Percentiles rank a stretch among this genome's conserved stretches.
These are phyloP conservation scores for Luzula sylvatica DNA, from an alignment of 176 grass and related monocot species.

Conservation along the genomic window DNA sequence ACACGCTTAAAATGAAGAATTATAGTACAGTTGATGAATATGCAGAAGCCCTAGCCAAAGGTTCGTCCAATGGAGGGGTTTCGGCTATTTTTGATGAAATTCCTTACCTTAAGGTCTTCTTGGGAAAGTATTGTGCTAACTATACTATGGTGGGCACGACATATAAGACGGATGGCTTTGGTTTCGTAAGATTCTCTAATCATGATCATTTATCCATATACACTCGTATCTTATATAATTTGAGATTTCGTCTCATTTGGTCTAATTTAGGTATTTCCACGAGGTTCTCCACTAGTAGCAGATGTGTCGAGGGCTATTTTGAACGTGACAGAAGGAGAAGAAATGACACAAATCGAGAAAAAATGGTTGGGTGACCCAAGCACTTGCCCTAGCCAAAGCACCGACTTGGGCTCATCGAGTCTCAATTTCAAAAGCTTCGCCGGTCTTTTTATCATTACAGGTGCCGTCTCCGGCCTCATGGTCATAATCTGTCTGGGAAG, in stretches of 20 bases:
- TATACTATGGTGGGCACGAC: constrained; percentile 33
- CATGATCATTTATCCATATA: neutral
- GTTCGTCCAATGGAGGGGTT: constrained; percentile 33
- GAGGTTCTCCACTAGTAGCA: constrained; percentile 30
- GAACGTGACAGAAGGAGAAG: constrained; percentile 27
- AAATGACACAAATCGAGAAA: constrained; percentile 12
- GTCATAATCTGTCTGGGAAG: constrained; percentile 24
- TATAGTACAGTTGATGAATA: constrained; percentile 34
- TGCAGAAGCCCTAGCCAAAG: constrained; percentile 33
- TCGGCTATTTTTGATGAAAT: constrained; percentile 57
- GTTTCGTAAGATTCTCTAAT: constrained; percentile 48
- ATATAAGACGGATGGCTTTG: constrained; percentile 52
- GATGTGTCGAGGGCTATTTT: constrained; percentile 44
- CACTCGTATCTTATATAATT: neutral
- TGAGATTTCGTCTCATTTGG: neutral
- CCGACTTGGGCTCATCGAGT: neutral
- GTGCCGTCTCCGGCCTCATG: constrained; percentile 26
- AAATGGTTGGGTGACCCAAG: constrained; percentile 24
- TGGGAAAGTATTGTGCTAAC: constrained; percentile 16
- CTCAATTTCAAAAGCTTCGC: constrained; percentile 34
- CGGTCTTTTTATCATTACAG: constrained; percentile 45
- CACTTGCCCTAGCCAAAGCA: neutral
- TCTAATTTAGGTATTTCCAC: constrained; percentile 34
- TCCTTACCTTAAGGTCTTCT: constrained; percentile 42
- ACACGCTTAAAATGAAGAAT: constrained; percentile 19